Evolutionary conservation across 1,284 basidiomycete genomes (phyloP), one percentile per base, ranked within the genome.

Genomic region (Ceratobasidium sp.): DNA sequence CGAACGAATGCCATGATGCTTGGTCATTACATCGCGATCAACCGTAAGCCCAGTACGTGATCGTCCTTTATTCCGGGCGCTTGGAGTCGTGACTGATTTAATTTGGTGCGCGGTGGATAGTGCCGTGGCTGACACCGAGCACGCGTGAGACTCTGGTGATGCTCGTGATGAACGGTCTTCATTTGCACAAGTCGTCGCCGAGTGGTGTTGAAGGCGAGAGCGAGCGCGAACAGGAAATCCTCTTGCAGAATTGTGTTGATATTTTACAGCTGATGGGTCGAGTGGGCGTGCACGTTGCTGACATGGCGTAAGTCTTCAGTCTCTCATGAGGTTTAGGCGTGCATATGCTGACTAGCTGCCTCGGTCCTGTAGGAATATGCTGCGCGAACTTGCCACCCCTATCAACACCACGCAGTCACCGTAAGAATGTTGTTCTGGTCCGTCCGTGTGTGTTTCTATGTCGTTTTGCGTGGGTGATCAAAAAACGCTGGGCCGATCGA

Each of bases 91-190:
- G 15, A 18, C 18, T 20, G 40, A 44, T 64, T 64, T 23, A 23
- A 42, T 64, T 42, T 64, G 60, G 60, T 61, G 60, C 26, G 60
- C 33, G 58, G 58, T 61, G 44, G 23, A 49, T 23, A 75, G 72
- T 75, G 53, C 72, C 72, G 40, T 75, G 72, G 72, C 51, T 75
- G 10, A 46, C 42, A 23, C 72, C 72, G 44, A 66, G 60, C 60
- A 75, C 72, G 72, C 72, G 72, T 33, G 72, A 75, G 61, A 75
- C 72, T 23, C 40, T 75, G 2, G 72, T 75, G 39, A 60, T 66
- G 72, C 72, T 75, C 28, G 72, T 75, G 46, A 75, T 75, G 72
- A 75, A 75, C 33, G 72, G 72, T 12, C n/a, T 75, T 20, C 72
- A 55, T 64, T 28, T 75, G 26, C 44, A n/a, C 23, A 40, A 60